phyloP scores from a whole-genome alignment of 495 filamentous ascomycete species.

The Elasticomyces elasticus region DNA sequence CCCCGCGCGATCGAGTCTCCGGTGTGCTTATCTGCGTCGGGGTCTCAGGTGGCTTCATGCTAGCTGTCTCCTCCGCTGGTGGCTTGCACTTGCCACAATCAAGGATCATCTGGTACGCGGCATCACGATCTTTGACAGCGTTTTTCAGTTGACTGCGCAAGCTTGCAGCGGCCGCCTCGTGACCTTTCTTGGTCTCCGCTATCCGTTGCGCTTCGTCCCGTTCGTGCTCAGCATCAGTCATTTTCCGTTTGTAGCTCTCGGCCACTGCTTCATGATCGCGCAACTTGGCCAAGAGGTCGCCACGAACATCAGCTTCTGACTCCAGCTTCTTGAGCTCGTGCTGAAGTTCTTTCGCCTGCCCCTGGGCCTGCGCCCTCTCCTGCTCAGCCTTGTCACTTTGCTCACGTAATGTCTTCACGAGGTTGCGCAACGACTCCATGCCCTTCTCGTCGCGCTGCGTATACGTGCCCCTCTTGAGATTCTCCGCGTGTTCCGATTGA shows the following conservation, averaged over 20 bases:
- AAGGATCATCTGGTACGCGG: slow-evolving; percentile 19
- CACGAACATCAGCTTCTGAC: slow-evolving; percentile 8
- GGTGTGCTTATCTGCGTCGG: slow-evolving; percentile 16
- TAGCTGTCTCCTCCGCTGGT: slow-evolving; percentile 7
- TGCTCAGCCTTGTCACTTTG: slow-evolving; percentile 41
- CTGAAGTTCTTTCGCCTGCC: slow-evolving; percentile 8
- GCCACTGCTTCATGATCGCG: slow-evolving; percentile 18
- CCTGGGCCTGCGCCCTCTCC: slow-evolving; percentile 26
- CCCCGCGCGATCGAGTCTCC: neutral
- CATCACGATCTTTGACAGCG: slow-evolving; percentile 18
- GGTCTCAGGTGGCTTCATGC: slow-evolving; percentile 12
- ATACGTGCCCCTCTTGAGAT: slow-evolving; percentile 19
- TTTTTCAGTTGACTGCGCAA: slow-evolving; percentile 20
- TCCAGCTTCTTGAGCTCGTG: slow-evolving; percentile 13
- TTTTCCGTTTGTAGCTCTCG: slow-evolving; percentile 12
- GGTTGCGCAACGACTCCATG: slow-evolving; percentile 40
- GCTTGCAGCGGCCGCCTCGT: slow-evolving; percentile 24
- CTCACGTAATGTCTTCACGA: slow-evolving; percentile 42
- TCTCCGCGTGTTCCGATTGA: slow-evolving; percentile 14
- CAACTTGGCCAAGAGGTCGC: slow-evolving; percentile 1
- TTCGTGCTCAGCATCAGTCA: slow-evolving; percentile 19
- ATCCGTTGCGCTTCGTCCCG: slow-evolving; percentile 18
- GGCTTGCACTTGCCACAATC: slow-evolving; percentile 16
- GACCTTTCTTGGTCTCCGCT: slow-evolving; percentile 26
- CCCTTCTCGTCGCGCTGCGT: slow-evolving; percentile 41